phyloP scores from a whole-genome alignment of 495 filamentous ascomycete genomes.

The Rusavskia elegans region DNA sequence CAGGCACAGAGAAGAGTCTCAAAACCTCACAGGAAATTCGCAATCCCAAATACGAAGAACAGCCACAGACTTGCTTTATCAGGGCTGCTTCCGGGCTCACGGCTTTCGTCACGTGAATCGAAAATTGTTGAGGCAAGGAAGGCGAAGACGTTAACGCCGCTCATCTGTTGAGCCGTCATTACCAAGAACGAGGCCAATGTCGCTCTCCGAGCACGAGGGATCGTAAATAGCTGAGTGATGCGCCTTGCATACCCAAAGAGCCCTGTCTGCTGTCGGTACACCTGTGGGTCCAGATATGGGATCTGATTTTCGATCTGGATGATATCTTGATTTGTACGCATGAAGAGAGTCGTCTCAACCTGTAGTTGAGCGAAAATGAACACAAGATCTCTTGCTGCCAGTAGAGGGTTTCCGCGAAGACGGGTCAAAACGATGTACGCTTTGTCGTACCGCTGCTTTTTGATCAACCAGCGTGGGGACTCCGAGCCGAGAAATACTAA shows the following conservation, averaged over 20 bases:
- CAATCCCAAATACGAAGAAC: constrained; percentile 13
- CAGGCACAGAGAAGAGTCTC: not conserved
- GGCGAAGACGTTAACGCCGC: constrained; percentile 7
- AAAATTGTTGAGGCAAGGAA: constrained; percentile 5
- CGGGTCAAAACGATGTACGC: constrained; percentile 5
- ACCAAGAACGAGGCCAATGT: constrained; percentile 2
- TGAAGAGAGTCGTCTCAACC: constrained; percentile 15
- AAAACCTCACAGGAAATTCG: constrained; percentile 13
- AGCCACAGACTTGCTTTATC: not conserved
- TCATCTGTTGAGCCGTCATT: constrained; percentile 4
- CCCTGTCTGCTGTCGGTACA: constrained; percentile 9
- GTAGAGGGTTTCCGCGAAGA: constrained; percentile 4
- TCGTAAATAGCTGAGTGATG: constrained; percentile 6
- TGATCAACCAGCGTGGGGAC: constrained; percentile 9
- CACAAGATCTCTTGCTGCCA: constrained; percentile 5
- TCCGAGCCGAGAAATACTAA: constrained; percentile 6
- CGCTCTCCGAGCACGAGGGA: constrained; percentile 7
- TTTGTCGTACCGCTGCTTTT: constrained; percentile 4
- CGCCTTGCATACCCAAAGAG: constrained; percentile 4
- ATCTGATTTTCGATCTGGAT: not conserved
- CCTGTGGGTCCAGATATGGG: constrained; percentile 5
- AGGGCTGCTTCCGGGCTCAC: not conserved
- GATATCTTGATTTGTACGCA: not conserved
- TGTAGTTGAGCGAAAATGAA: constrained; percentile 9
- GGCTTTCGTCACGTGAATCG: not conserved